Evolutionary conservation across 306 rosid genomes (phyloP), one percentile per base, ranked within the genome.

Genomic region (Herpetospermum pedunculosum): DNA sequence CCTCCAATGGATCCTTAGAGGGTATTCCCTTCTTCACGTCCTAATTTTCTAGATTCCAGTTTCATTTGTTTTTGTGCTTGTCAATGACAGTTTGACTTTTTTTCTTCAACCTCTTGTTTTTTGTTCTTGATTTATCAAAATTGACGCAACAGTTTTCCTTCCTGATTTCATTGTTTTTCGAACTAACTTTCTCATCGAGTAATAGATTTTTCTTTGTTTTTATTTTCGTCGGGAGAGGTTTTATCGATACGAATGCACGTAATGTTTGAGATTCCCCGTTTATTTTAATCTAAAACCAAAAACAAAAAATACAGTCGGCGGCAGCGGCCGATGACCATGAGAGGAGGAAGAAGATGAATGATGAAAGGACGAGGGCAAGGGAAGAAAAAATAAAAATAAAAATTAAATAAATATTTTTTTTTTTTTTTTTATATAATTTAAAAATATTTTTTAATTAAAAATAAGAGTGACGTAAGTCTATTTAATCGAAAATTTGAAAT

Each of bases 1-100:
- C 25, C 67, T 46, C 46, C 77, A 72, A 87, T 87, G 91, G 91
- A 87, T 81, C 91, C 91, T 44, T 83, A 82, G 83, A 84, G 79
- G 88, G 88, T 86, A 78, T 59, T 2, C 30, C 14, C 25, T 14
- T 35, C 32, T 16, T 47, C 9, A 3, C 38, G 28, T 1, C n/a
- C 32, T 41, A 37, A 35, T 63, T 28, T 30, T 63, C 9, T 47
- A n/a, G 21, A 18, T 63, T 32, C 21, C 47, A 26, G 30, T 30
- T 6, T 14, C 4, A 15, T 6, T 8, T 11, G 21, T 14, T 62
- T 4, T 2, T 41, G 8, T 50, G 18, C 10, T 50, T 50, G 18
- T 50, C 9, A 13, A 13, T n/a, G n/a, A 4, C 9, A 25, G 21
- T 16, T 18, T 18, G 2, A 5, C 25, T 50, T 50, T 25, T 50